Percentiles rank a stretch among this genome's conserved stretches.
phyloP scores from a whole-genome alignment of 805 yeast species.

The Wickerhamiella domercqiae region DNA sequence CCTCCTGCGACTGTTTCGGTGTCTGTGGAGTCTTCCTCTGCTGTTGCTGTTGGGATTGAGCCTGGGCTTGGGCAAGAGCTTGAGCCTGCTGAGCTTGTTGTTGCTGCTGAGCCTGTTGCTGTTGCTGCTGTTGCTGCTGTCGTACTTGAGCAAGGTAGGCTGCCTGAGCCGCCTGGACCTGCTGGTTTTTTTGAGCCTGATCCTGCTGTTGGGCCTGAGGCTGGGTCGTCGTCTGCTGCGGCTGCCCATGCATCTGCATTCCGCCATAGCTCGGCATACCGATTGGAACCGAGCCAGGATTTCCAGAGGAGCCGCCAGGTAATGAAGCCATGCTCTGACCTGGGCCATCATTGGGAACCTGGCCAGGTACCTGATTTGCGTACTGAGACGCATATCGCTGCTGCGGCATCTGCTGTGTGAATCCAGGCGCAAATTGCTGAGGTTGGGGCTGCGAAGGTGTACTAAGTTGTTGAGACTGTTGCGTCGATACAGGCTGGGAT shows the following conservation, averaged over 20 bases:
- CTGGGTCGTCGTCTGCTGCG: not conserved
- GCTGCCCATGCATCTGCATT: too few species aligned
- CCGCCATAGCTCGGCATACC: not conserved
- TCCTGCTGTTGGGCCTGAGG: not conserved
- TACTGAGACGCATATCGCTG: too few species aligned
- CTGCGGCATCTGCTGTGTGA: too few species aligned
- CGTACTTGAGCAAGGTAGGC: not conserved
- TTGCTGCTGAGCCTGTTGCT: not conserved
- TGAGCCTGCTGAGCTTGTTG: not conserved
- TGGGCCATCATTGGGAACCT: too few species aligned
- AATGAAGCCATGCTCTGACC: too few species aligned
- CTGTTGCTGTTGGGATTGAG: conserved; percentile 1
- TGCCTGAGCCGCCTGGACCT: not conserved
- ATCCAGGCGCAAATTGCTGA: too few species aligned
- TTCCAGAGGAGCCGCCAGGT: not conserved
- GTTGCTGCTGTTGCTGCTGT: not conserved
- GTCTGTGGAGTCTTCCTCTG: not conserved
- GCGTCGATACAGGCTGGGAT: too few species aligned
- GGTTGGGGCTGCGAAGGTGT: too few species aligned
- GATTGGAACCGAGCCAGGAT: not conserved
- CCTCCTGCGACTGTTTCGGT: too few species aligned
- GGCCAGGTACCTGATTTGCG: too few species aligned
- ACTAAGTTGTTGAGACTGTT: too few species aligned
- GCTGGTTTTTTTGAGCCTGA: not conserved
- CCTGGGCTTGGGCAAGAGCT: not conserved